These are phyloP conservation scores for Adansonia madagascariensis DNA, from an alignment of 441 rosid species.

Conservation along the genomic window DNA sequence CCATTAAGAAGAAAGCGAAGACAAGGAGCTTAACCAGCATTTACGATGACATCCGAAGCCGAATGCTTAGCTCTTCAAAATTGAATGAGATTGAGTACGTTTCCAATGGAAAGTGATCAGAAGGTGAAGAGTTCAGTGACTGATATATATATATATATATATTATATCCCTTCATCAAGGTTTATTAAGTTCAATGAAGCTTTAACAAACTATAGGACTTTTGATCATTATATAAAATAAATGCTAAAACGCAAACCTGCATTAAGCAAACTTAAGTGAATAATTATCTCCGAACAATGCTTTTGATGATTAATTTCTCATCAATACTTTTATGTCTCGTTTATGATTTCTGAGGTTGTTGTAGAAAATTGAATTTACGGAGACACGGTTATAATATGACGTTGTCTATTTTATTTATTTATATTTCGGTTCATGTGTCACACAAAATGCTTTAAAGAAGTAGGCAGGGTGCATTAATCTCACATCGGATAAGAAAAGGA, in stretches of 20 bases:
- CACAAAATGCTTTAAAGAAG: too few species aligned
- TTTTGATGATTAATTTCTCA: not conserved
- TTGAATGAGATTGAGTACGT: not conserved
- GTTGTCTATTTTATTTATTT: not conserved
- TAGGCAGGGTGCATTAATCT: too few species aligned
- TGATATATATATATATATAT: not conserved
- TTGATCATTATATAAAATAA: too few species aligned
- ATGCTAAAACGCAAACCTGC: not conserved
- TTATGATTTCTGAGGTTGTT: not conserved
- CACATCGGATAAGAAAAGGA: too few species aligned
- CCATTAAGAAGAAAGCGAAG: not conserved
- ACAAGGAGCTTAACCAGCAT: slow-evolving; percentile 5
- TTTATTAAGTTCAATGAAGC: not conserved
- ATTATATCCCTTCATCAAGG: not conserved
- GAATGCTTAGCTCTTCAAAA: not conserved
- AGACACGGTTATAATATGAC: not conserved
- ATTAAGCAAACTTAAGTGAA: not conserved
- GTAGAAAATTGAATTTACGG: not conserved
- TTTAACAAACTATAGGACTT: not conserved
- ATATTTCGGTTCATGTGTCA: too few species aligned
- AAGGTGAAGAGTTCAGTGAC: not conserved
- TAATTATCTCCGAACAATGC: not conserved
- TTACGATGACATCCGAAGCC: not conserved
- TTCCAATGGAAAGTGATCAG: not conserved
- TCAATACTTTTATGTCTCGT: not conserved